Base-by-base conservation (phyloP, 768 basidiomycete genomes). In the Chalciporus sphaerocephalus region DNA sequence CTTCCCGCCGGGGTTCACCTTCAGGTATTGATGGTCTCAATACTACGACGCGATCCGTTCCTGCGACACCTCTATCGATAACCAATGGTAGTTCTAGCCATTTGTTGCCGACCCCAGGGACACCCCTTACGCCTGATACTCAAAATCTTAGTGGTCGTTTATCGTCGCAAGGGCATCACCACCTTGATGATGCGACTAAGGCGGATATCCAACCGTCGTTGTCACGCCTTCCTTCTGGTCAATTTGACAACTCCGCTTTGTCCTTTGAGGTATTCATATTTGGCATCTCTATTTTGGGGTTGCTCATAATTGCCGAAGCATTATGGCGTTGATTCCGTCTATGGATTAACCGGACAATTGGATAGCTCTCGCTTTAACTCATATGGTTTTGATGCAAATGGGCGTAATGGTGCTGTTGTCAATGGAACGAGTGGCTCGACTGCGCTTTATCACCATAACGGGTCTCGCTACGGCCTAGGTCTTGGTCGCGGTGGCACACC, bases 391-490 rank as follows among this genome's bases (percentile, higher is more conserved):
- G 83, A 85, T 18, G 27, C 69, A 21, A 62, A 68, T 28, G 69
- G 61, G 16, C 78, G 78, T 43, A 56, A 66, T 11, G 65, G 59
- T 21, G 56, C 66, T 17, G 10, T 28, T 8, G 51, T 41, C 54
- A 50, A 74, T 65, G 70, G 68, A 46, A 64, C 71, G 2, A 76
- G 72, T 30, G 84, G 83, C n/a, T 85, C 85, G 13, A 84, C 81
- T n/a, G 83, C 83, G 7, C 63, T 87, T 25, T 88, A 90, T 59
- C 81, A 87, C 41, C 87, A 88, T 58, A 80, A 84, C 44, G 84
- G 81, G 2, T 74, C 86, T 46, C 83, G 88, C 53, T 91, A 89
- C 53, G 87, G 87, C 30, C 65, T 87, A 25, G 80, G 80, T 27
- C 58, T 83, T 40, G 76, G 80, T 25, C 77, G 87, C 30, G 69